Percentiles rank a stretch among this genome's conserved stretches.
Conservation (phyloP, 1,284 basidiomycete species). For the Neonothopanus nambi region DNA sequence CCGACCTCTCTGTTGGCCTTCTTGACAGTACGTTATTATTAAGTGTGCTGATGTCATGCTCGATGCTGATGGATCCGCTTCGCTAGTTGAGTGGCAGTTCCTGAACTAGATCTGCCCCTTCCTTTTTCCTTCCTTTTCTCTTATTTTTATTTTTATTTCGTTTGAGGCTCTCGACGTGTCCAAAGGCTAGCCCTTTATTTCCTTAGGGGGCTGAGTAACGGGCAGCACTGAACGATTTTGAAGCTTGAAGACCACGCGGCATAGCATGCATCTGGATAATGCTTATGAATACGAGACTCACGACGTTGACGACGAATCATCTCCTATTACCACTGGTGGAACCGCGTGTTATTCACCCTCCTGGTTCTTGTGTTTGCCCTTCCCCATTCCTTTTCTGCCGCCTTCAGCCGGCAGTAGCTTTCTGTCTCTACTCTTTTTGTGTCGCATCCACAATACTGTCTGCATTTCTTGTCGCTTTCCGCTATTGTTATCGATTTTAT, state of each 20-base stretch:
- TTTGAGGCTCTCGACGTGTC: slow-evolving; percentile 19
- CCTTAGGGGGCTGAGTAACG: slow-evolving; percentile 17
- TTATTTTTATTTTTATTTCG: slow-evolving; percentile 11
- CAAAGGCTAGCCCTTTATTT: slow-evolving; percentile 16
- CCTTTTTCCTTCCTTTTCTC: slow-evolving; percentile 3
- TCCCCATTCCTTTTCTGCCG: slow-evolving; percentile 1
- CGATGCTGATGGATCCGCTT: neutral
- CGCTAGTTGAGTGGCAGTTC: neutral
- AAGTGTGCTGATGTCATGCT: neutral
- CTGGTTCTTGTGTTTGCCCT: slow-evolving; percentile 1
- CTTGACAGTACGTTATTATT: slow-evolving; percentile 54
- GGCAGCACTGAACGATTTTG: slow-evolving; percentile 6
- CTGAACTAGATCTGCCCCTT: neutral
- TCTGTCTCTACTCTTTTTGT: neutral
- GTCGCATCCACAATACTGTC: slow-evolving; percentile 1
- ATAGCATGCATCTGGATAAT: slow-evolving; percentile 12
- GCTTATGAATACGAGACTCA: slow-evolving; percentile 12
- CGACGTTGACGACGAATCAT: slow-evolving; percentile 1
- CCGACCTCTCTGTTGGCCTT: slow-evolving; percentile 52
- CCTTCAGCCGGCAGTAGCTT: slow-evolving; percentile 8
- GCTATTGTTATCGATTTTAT: slow-evolving; percentile 10
- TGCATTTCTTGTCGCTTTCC: slow-evolving; percentile 2
- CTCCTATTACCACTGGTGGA: slow-evolving; percentile 4
- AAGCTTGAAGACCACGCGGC: slow-evolving; percentile 14
- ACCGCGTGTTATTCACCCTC: slow-evolving; percentile 3